These are phyloP conservation scores for Blakeslea trispora DNA, from an alignment of 371 early-diverging fungal species.

Conservation along the genomic window DNA sequence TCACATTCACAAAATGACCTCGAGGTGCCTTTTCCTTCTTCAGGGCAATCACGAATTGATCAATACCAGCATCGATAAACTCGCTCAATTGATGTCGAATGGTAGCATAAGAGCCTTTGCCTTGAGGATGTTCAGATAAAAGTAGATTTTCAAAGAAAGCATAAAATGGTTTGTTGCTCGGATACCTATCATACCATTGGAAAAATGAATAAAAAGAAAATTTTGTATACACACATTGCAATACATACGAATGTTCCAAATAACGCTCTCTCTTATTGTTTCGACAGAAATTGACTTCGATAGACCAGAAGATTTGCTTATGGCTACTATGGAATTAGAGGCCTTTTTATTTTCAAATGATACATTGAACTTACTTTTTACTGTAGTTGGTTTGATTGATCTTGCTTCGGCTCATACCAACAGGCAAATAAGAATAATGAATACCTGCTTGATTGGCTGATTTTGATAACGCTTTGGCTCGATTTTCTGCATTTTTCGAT, in stretches of 20 bases:
- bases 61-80: slow-evolving; percentile 36
- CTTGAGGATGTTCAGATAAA: slow-evolving; percentile 31
- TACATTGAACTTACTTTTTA: slow-evolving; percentile 19
- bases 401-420: slow-evolving; percentile 40
- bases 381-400: slow-evolving; percentile 41
- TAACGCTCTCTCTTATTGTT: slow-evolving; percentile 24
- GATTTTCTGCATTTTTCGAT: slow-evolving; percentile 9
- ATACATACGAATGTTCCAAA: slow-evolving; percentile 41
- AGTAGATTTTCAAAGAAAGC: slow-evolving; percentile 41
- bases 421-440: slow-evolving; percentile 27
- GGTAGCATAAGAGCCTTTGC: slow-evolving; percentile 29
- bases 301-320: slow-evolving; percentile 40
- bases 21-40: slow-evolving; percentile 39
- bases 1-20: slow-evolving; percentile 32
- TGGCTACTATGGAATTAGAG: too few relatives aligned
- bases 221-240: neutral
- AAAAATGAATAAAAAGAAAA: neutral
- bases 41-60: slow-evolving; percentile 33
- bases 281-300: slow-evolving; percentile 36
- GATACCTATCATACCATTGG: slow-evolving; percentile 27
- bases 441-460: slow-evolving; percentile 34
- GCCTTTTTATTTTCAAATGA: too few relatives aligned
- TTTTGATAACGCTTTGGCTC: slow-evolving; percentile 18
- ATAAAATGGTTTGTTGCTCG: slow-evolving; percentile 23
- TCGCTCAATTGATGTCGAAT: slow-evolving; percentile 36